A percentile compares a stretch with the other conserved stretches of the same genome.
Conservation (phyloP, 2,329 filamentous ascomycete genomes). For the Xylariaceae sp. region DNA sequence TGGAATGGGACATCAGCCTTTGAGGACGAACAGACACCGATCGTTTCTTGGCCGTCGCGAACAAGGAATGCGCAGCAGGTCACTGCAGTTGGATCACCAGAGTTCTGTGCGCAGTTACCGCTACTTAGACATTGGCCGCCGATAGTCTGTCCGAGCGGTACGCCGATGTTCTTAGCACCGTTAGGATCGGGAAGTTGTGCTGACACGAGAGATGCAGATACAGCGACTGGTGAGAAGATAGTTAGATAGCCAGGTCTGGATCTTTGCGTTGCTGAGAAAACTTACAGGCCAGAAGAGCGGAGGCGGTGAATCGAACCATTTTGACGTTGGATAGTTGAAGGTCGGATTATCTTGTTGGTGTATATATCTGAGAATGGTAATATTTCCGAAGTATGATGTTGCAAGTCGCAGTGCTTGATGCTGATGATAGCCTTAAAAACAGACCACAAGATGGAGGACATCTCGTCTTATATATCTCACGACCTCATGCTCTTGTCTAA, state of each 20-base stretch:
- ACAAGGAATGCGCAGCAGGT: not conserved
- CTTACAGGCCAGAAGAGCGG: conserved; percentile 25
- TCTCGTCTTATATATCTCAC: conserved; percentile 12
- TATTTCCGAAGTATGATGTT: conserved; percentile 5
- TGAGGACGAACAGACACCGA: not conserved
- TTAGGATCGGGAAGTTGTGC: conserved; percentile 21
- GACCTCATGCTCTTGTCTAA: not conserved
- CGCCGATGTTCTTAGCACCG: conserved; percentile 25
- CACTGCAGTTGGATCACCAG: too few species aligned
- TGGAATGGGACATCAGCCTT: not conserved
- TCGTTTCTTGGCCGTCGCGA: not conserved
- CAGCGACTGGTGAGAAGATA: conserved; percentile 12
- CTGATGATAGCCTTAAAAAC: not conserved
- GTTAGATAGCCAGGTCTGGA: not conserved
- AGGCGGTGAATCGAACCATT: conserved; percentile 25
- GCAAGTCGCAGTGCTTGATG: not conserved
- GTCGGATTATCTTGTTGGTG: not conserved
- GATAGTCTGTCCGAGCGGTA: conserved; percentile 28
- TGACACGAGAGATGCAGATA: conserved; percentile 15
- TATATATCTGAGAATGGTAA: too few species aligned
- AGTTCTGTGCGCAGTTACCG: conserved; percentile 26
- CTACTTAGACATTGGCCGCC: conserved; percentile 26
- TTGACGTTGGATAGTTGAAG: conserved; percentile 9
- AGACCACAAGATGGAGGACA: not conserved
- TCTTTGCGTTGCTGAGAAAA: not conserved